phyloP scores from a whole-genome alignment of 2,329 filamentous ascomycete species.

The Aspergillus caelatus region DNA sequence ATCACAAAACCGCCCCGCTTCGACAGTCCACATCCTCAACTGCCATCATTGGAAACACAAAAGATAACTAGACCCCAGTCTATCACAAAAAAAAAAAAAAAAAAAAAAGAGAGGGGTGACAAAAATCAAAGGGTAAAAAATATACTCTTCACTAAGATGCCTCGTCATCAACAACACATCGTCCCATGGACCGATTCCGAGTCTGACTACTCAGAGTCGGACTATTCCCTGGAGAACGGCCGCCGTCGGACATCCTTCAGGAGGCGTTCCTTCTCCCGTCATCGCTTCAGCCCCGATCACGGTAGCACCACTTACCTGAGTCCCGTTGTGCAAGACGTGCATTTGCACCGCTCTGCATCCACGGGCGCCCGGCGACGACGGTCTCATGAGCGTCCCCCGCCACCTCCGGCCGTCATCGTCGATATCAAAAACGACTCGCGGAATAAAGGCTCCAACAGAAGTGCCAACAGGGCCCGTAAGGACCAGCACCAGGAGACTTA shows the following conservation, averaged over 20 bases:
- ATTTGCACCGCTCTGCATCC: conserved; percentile 38
- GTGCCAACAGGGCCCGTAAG: conserved; percentile 20
- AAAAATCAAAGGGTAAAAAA: background rate
- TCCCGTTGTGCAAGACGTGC: conserved; percentile 27
- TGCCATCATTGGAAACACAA: background rate
- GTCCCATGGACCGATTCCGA: conserved; percentile 29
- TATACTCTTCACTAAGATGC: conserved; percentile 16
- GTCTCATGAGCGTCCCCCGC: conserved; percentile 18
- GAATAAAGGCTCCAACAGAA: conserved; percentile 31
- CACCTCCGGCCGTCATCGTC: conserved; percentile 34
- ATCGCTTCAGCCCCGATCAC: conserved; percentile 27
- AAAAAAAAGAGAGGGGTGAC: background rate
- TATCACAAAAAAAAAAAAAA: background rate
- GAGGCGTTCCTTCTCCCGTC: conserved; percentile 38
- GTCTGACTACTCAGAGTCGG: conserved; percentile 39
- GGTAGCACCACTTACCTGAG: conserved; percentile 28
- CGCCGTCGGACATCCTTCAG: conserved; percentile 25
- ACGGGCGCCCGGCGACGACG: conserved; percentile 35
- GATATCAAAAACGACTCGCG: conserved; percentile 39
- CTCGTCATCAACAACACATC: conserved; percentile 10
- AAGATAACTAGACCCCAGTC: background rate
- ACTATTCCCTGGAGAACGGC: conserved; percentile 34
- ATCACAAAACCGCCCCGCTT: conserved; percentile 5
- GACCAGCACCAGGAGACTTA: conserved; percentile 18
- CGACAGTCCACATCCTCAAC: background rate